phyloP scores from a whole-genome alignment of 1,139 yeast species.

The Blastobotrys buckinghamii region DNA sequence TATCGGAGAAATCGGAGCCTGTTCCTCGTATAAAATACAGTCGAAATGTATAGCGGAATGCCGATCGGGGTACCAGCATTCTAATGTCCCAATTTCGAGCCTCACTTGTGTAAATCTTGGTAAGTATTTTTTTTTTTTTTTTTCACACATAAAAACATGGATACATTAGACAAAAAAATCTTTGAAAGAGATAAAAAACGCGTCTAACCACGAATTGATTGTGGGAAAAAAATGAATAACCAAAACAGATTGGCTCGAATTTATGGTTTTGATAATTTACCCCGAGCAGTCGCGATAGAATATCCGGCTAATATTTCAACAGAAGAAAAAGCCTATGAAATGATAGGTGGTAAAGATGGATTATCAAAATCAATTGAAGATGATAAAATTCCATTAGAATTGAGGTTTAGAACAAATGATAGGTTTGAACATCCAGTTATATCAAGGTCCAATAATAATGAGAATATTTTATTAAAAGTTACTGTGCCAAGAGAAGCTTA shows the following conservation, averaged over 20 bases:
- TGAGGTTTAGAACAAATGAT: conserved; percentile 57
- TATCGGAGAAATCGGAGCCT: too few species aligned
- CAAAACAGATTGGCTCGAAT: conserved; percentile 18
- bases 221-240: not conserved
- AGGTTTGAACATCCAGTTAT: conserved; percentile 78
- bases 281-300: conserved; percentile 43
- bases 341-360: conserved; percentile 69
- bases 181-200: too few species aligned
- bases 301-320: conserved; percentile 70
- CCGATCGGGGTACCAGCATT: too few species aligned
- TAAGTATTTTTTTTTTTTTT: too few species aligned
- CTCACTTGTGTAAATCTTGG: too few species aligned
- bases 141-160: too few species aligned
- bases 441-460: conserved; percentile 42
- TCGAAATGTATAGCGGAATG: too few species aligned
- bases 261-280: conserved; percentile 21
- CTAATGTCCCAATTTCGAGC: too few species aligned
- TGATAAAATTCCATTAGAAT: conserved; percentile 46
- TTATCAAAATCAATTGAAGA: conserved; percentile 28
- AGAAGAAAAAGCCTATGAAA: conserved; percentile 53
- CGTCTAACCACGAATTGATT: too few species aligned
- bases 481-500: conserved; percentile 60
- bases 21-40: too few species aligned
- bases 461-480: conserved; percentile 63
- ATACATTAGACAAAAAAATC: too few species aligned